Conservation (phyloP, 2,329 filamentous ascomycete genomes). For the Colletotrichum falcatum region DNA sequence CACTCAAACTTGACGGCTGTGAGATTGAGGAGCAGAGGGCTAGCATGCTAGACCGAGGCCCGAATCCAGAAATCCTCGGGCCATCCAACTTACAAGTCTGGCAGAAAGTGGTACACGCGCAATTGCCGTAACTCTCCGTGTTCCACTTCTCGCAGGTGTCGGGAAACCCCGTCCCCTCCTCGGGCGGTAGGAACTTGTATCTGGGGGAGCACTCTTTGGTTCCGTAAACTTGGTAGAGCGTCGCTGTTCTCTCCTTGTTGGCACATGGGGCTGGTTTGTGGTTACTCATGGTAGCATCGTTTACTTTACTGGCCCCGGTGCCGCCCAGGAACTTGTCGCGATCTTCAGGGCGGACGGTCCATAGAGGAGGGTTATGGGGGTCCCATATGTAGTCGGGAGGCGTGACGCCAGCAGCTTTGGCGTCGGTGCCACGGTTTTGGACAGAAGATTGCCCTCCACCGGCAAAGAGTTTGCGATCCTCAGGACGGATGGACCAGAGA, state of each 20-base stretch:
- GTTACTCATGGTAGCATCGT: background rate
- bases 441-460: no score
- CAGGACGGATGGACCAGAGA: conserved; percentile 18
- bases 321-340: background rate
- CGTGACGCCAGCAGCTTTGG: background rate
- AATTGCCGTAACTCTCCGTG: fast-evolving
- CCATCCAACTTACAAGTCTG: background rate
- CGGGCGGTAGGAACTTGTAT: background rate
- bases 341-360: conserved; percentile 2
- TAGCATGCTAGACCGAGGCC: background rate
- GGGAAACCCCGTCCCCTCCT: background rate
- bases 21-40: background rate
- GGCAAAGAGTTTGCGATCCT: background rate
- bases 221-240: background rate
- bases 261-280: background rate
- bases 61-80: background rate
- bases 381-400: background rate
- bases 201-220: background rate
- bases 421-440: background rate
- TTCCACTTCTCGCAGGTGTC: conserved; percentile 1
- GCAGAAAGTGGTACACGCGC: background rate
- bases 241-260: background rate
- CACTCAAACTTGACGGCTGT: conserved; percentile 44
- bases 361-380: background rate
- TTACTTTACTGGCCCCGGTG: background rate